Percentiles rank a stretch among this genome's conserved stretches.
These are phyloP conservation scores for Isoetes engelmannii DNA, from an alignment of 83 land plant genomes.

Conservation along the genomic window DNA sequence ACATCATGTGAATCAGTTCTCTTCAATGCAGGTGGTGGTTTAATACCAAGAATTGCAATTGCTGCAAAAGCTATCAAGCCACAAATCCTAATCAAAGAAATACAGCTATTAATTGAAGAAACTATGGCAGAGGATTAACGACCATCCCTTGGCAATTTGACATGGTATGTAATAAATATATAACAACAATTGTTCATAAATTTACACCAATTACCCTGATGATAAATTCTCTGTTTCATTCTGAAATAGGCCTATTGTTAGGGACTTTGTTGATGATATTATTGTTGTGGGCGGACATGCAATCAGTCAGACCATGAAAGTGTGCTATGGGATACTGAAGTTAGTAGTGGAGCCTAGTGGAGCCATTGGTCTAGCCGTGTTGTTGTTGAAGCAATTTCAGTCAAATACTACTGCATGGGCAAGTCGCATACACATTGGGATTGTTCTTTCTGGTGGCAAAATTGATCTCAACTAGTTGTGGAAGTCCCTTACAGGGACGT, in stretches of 20 bases:
- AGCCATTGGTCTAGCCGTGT: constrained; percentile 77
- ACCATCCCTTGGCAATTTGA: constrained; percentile 69
- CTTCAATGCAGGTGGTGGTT: constrained; percentile 47
- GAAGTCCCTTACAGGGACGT: constrained; percentile 15
- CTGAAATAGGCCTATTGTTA: constrained; percentile 68
- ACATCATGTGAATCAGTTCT: too few relatives aligned
- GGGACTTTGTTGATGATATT: constrained; percentile 73
- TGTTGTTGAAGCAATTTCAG: constrained; percentile 49
- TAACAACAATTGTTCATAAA: not conserved
- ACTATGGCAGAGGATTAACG: constrained; percentile 85
- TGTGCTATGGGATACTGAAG: constrained; percentile 74
- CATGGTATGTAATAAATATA: constrained; percentile 45
- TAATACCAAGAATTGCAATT: constrained; percentile 76
- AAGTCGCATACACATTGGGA: constrained; percentile 45
- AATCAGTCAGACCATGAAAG: constrained; percentile 63
- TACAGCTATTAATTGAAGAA: constrained; percentile 40
- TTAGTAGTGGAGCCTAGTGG: constrained; percentile 89
- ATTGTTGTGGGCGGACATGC: constrained; percentile 60
- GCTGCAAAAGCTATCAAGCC: constrained; percentile 90
- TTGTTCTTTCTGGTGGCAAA: constrained; percentile 85
- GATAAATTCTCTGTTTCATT: not conserved
- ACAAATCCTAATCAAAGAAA: constrained; percentile 54
- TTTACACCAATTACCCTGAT: not conserved
- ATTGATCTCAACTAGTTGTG: constrained; percentile 63
- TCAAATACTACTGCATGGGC: constrained; percentile 32